Percentiles rank a stretch among this genome's conserved stretches.
Conservation (phyloP, 2,329 filamentous ascomycete species). For the Alternaria sp. region DNA sequence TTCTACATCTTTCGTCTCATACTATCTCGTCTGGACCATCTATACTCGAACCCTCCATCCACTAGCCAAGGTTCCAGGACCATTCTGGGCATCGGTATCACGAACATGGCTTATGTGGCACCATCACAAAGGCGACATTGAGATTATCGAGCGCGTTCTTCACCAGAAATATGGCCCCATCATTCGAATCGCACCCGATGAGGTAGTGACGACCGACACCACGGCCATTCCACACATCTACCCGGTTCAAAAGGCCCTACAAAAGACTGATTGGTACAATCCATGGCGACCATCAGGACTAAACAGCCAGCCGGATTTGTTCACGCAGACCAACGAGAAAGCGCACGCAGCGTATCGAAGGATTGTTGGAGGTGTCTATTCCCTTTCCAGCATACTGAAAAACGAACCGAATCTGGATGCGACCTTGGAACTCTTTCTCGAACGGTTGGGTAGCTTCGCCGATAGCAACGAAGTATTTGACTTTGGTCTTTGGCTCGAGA, state of each 20-base stretch:
- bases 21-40: constrained; percentile 19
- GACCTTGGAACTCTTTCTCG: constrained; percentile 10
- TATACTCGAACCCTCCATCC: constrained; percentile 28
- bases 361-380: constrained; percentile 22
- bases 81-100: constrained; percentile 31
- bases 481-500: constrained; percentile 30
- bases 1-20: neutral
- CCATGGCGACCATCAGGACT: constrained; percentile 25
- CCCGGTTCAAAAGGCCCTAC: constrained; percentile 19
- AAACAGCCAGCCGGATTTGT: constrained; percentile 18
- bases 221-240: constrained; percentile 28
- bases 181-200: constrained; percentile 56
- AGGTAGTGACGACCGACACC: constrained; percentile 33
- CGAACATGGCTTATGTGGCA: constrained; percentile 35
- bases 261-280: constrained; percentile 33
- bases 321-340: constrained; percentile 22
- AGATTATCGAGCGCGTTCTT: constrained; percentile 16
- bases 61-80: constrained; percentile 27
- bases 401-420: constrained; percentile 21
- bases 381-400: constrained; percentile 20
- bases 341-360: constrained; percentile 18
- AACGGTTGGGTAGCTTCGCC: constrained; percentile 21
- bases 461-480: constrained; percentile 17
- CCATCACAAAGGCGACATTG: constrained; percentile 26
- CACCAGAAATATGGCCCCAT: constrained; percentile 48